Base-by-base conservation (phyloP, 2,329 filamentous ascomycete species). In the Colletotrichum karsti region DNA sequence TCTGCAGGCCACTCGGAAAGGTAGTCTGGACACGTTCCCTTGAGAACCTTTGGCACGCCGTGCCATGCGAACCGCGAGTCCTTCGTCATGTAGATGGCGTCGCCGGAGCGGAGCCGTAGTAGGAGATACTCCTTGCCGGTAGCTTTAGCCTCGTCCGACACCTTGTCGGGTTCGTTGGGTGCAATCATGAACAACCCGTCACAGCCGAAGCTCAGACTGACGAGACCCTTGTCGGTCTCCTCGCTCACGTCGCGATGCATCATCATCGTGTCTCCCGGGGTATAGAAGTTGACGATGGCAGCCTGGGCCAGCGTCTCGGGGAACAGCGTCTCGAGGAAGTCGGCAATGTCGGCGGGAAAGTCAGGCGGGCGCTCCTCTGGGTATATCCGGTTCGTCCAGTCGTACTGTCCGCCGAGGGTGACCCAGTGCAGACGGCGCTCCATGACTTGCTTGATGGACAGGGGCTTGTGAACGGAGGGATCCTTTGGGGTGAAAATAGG, bases 211-310 rank as follows among this genome's bases (percentile, higher is more conserved):
- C 93, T 97, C 42, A 98, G 82, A 72, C 94, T 97, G 18, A 97
- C 89, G 28, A 98, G 85, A 0, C 93, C 93, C 59, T 86, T 89
- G 73, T 93, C 88, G 54, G 91, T 92, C 72, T 92, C 86, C 80
- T 98, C 96, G 71, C 94, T 97, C 44, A 98, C 94, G 76, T 99
- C 96, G 10, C 96, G 90, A 81, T 98, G 96, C 78, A 97, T 88
- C 82, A 93, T 95, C 77, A 98, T 90, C 1, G 93, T 97, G 76
- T 98, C 95, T 20, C 93, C 93, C 0, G 96, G 93, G 0, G 90
- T 92, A 80, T 98, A 98, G 56, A 98, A 86, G 77, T 98, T 98
- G 72, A 97, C 89, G 71, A 98, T 98, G 39, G 96, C 95, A 1
- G 96, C 95, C 80, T 98, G 91, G 0, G 95, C 90, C 58, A 87